Evolutionary conservation across 1,139 yeast species (phyloP).

Genomic region (Pichia sp.): DNA sequence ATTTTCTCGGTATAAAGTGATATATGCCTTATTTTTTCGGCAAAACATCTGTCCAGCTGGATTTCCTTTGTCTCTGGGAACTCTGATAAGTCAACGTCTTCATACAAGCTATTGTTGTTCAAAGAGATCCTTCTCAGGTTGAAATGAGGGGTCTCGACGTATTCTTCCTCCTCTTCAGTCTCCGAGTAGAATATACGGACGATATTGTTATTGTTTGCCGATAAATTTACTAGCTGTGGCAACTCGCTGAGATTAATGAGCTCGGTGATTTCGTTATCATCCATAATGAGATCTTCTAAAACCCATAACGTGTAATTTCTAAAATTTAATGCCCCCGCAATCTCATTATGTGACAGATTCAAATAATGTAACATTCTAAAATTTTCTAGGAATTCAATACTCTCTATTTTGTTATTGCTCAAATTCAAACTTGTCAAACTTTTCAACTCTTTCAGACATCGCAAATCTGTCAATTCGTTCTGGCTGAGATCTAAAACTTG

Average conservation of each 20-base stretch:
- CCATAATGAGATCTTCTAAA: constrained; percentile 44
- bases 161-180: not conserved
- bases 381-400: constrained; percentile 38
- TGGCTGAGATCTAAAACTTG: constrained; percentile 41
- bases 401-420: constrained; percentile 38
- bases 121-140: constrained; percentile 44
- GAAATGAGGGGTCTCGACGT: constrained; percentile 12
- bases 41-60: constrained; percentile 45
- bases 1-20: constrained; percentile 34
- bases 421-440: constrained; percentile 42
- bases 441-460: constrained; percentile 38
- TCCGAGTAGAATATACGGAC: not conserved
- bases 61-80: constrained; percentile 43
- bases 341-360: constrained; percentile 41
- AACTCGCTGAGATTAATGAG: constrained; percentile 39
- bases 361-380: constrained; percentile 41
- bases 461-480: constrained; percentile 39
- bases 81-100: constrained; percentile 32
- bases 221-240: constrained; percentile 38
- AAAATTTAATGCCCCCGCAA: constrained; percentile 41
- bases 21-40: constrained; percentile 29
- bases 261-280: constrained; percentile 39
- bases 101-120: constrained; percentile 38
- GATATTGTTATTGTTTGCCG: constrained; percentile 43
- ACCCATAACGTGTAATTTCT: constrained; percentile 35